Percentiles rank a stretch among this genome's conserved stretches.
phyloP scores from a whole-genome alignment of 106 monocot genomes.

The Posidonia australis region DNA sequence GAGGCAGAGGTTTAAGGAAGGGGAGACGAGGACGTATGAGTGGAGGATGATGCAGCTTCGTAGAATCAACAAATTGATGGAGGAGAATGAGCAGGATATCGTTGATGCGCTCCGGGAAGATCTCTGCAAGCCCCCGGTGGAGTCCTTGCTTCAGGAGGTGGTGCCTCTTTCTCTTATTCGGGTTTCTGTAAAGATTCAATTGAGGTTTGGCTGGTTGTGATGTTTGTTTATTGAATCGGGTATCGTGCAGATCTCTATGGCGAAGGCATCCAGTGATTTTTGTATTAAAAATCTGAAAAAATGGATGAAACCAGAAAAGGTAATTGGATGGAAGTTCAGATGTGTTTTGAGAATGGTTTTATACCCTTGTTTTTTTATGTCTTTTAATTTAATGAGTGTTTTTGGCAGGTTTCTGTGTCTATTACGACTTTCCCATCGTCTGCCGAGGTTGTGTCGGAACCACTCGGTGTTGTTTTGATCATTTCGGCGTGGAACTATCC shows the following conservation, averaged over 20 bases:
- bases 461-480: conserved; percentile 74
- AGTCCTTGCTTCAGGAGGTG: conserved; percentile 32
- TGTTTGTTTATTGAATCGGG: conserved; percentile 5
- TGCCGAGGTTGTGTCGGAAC: conserved; percentile 69
- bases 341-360: neutral
- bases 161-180: neutral
- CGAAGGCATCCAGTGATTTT: conserved; percentile 26
- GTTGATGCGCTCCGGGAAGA: conserved; percentile 18
- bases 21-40: conserved; percentile 23
- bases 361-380: neutral
- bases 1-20: conserved; percentile 12
- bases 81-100: conserved; percentile 26
- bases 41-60: conserved; percentile 26
- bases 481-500: conserved; percentile 98
- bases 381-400: neutral
- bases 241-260: conserved; percentile 48
- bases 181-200: neutral
- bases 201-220: neutral
- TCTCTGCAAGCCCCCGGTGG: conserved; percentile 29
- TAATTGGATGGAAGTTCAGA: conserved; percentile 7
- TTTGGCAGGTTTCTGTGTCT: conserved; percentile 39
- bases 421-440: conserved; percentile 74
- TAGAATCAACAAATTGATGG: conserved; percentile 15
- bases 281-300: conserved; percentile 43
- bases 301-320: conserved; percentile 92